These are phyloP conservation scores for Pseudomicrostroma phylloplanum DNA, from an alignment of 1,284 basidiomycete species.

Conservation along the genomic window DNA sequence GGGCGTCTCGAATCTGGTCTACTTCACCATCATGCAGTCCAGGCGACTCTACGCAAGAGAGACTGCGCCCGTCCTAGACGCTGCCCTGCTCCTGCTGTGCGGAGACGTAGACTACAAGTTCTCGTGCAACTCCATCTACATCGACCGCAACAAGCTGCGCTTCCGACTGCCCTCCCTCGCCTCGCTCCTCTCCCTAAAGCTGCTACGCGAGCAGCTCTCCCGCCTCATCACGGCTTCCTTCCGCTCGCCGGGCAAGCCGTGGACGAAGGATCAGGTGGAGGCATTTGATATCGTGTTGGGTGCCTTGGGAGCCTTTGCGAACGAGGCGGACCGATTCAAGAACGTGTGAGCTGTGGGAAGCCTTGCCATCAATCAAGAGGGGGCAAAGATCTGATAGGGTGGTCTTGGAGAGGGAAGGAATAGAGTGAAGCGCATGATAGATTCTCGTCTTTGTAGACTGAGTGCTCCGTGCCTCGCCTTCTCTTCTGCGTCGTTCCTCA, in stretches of 20 bases:
- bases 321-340: constrained; percentile 24
- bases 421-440: too few species aligned
- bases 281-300: constrained; percentile 61
- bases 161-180: constrained; percentile 61
- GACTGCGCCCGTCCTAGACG: constrained; percentile 78
- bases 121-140: constrained; percentile 63
- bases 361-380: too few species aligned
- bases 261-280: constrained; percentile 59
- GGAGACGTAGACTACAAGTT: constrained; percentile 89
- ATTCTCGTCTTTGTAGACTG: too few species aligned
- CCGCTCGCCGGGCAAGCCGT: constrained; percentile 54
- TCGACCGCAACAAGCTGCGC: constrained; percentile 81
- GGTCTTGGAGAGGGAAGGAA: too few species aligned
- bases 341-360: not conserved
- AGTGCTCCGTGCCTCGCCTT: too few species aligned
- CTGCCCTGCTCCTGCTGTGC: constrained; percentile 75
- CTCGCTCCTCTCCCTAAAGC: constrained; percentile 71
- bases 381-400: too few species aligned
- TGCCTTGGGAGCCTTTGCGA: constrained; percentile 32
- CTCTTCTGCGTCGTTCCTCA: too few species aligned
- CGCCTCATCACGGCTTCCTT: constrained; percentile 59
- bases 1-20: constrained; percentile 21
- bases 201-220: constrained; percentile 65
- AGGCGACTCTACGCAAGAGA: constrained; percentile 94
- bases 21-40: constrained; percentile 64